Percentiles rank a stretch among this genome's conserved stretches.
Evolutionary conservation across 208 protist species (phyloP).

Genomic region (Trichomonas vaginalis): DNA sequence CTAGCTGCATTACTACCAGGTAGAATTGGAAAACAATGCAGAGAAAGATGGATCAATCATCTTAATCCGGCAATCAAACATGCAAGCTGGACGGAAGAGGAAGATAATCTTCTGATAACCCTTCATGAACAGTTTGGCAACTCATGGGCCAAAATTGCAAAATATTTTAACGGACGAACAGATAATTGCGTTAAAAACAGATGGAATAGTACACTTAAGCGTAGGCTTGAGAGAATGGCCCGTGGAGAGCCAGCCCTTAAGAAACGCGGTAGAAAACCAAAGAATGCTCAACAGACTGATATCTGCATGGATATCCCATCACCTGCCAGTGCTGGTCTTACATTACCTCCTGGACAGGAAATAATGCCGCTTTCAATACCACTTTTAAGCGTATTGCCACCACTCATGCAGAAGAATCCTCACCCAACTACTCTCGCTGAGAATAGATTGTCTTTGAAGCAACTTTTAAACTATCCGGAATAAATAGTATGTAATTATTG

Average conservation of each 20-base stretch:
- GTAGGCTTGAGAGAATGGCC: not conserved
- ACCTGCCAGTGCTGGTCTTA: not conserved
- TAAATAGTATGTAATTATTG: not conserved
- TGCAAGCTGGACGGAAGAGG: conserved; percentile 34
- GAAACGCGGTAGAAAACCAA: not conserved
- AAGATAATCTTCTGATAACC: conserved; percentile 21
- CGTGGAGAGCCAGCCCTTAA: not conserved
- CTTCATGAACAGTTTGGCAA: not conserved
- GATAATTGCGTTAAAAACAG: conserved; percentile 44
- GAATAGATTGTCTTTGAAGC: not conserved
- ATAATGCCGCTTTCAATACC: not conserved
- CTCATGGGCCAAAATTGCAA: not conserved
- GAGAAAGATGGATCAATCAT: conserved; percentile 10
- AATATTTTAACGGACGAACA: conserved; percentile 20
- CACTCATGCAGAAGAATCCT: not conserved
- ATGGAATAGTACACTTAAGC: conserved; percentile 38
- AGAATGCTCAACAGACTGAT: not conserved
- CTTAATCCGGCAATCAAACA: conserved; percentile 21
- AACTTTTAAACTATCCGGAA: not conserved
- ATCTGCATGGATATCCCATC: not conserved
- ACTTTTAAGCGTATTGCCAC: not conserved
- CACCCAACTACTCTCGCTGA: not conserved
- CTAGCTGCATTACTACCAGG: not conserved
- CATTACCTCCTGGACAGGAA: not conserved
- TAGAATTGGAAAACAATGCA: conserved; percentile 3